Evolutionary conservation across 2,329 filamentous ascomycete species (phyloP).

Genomic region (Xylogone sp.): DNA sequence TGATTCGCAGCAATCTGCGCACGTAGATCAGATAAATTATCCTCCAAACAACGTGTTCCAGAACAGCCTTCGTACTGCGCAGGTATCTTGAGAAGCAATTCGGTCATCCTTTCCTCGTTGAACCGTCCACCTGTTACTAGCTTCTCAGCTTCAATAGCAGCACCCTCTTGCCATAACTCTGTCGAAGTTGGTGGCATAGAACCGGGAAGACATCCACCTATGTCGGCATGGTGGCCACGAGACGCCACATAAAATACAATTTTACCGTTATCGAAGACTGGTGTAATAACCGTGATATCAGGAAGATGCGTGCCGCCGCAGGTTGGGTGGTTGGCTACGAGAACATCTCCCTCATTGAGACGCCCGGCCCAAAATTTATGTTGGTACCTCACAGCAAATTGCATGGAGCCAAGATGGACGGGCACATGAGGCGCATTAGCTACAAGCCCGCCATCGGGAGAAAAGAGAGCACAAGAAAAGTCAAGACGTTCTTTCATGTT

Average conservation of each 20-base stretch:
- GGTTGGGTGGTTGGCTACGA: conserved; percentile 75
- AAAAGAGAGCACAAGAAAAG: conserved; percentile 77
- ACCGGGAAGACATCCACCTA: conserved; percentile 78
- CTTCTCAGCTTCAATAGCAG: conserved; percentile 58
- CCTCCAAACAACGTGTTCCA: conserved; percentile 69
- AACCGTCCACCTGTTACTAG: conserved; percentile 71
- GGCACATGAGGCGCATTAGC: conserved; percentile 76
- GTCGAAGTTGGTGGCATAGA: conserved; percentile 73
- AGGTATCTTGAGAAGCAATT: conserved; percentile 66
- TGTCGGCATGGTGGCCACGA: conserved; percentile 73
- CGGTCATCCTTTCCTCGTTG: conserved; percentile 67
- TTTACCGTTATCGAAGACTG: conserved; percentile 62
- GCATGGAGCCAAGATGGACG: conserved; percentile 16
- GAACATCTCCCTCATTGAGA: conserved; percentile 77
- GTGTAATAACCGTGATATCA: conserved; percentile 77
- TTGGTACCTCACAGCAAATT: conserved; percentile 58
- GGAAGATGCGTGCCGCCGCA: conserved; percentile 75
- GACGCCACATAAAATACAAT: conserved; percentile 82
- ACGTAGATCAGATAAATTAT: conserved; percentile 81
- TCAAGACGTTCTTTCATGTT: conserved; percentile 80
- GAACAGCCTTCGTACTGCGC: conserved; percentile 69
- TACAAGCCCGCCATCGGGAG: conserved; percentile 67
- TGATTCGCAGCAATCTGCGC: conserved; percentile 81
- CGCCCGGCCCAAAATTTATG: conserved; percentile 67
- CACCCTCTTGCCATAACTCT: conserved; percentile 60